Base-by-base conservation (phyloP, 2,329 filamentous ascomycete species). In the Venturia carpophila region DNA sequence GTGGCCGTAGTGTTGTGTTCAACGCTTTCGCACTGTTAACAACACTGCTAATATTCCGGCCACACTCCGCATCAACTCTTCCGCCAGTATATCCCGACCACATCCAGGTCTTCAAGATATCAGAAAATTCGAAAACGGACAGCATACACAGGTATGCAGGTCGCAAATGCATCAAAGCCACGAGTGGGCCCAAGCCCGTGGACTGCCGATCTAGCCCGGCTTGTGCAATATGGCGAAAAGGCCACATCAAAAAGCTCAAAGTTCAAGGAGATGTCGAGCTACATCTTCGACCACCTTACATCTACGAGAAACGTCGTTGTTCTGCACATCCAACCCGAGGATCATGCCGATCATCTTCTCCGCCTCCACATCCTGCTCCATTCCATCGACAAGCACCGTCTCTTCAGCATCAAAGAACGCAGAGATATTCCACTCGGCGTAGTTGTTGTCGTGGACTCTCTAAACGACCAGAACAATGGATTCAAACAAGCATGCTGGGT, bases 401-500 rank as follows among this genome's bases (percentile, higher is more conserved):
- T 42, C 39, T 61, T 39, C 42, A 61, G 21, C 27, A 19, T 45
- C 27, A 61, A 61, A 21, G 39, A 45, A 42, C 37, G 60, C 2
- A 61, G 21, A 42, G 42, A 42, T 10, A 45, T 61, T 7, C 39
- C 39, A 15, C 39, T 45, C n/a, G 42, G 42, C 9, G 60, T 45
- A 2, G 27, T 61, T 34, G 39, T 61, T 45, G 60, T 61, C 34
- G 60, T 61, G n/a, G 60, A 61, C 37, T 61, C 60, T 19, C 11
- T 61, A n/a, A 61, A 45, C 39, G 13, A 41, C 24, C 34, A 45
- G 21, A 34, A 45, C 24, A 27, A 61, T 27, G 60, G 60, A 7
- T 61, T 61, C 60, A 61, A 45, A 15, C 60, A 61, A 61, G 60
- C 60, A 27, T 61, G 60, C 37, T 61, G 60, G 60, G 39, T 61